Conservation (phyloP, 139 green algal genomes). For the Tetradesmus lagerheimii region DNA sequence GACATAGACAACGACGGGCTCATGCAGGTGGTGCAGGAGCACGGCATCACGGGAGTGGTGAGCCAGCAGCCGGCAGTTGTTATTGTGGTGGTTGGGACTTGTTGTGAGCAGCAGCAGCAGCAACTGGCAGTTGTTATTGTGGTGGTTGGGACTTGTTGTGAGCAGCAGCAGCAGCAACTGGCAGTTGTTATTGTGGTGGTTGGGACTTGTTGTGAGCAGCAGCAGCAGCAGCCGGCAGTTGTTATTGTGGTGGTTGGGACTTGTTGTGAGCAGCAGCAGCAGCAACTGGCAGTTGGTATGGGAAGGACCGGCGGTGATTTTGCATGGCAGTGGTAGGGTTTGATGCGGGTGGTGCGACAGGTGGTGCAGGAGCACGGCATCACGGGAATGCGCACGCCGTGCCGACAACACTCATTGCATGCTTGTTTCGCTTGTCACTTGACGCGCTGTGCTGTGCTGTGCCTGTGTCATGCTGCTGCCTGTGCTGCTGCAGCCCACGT, state of each 20-base stretch:
- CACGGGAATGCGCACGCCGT: background rate
- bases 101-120: background rate
- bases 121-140: background rate
- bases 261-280: no score
- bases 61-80: background rate
- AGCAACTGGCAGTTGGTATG: background rate
- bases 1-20: slow-evolving; percentile 76
- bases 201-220: no score
- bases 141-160: no score
- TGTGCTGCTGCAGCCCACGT: slow-evolving; percentile 62
- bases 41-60: slow-evolving; percentile 68
- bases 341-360: background rate
- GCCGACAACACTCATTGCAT: no score
- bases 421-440: no score
- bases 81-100: no score
- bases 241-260: no score
- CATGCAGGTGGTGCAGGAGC: slow-evolving; percentile 52
- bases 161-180: background rate
- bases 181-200: background rate
- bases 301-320: background rate
- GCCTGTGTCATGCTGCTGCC: background rate
- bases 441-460: background rate
- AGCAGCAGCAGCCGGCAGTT: background rate
- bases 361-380: background rate
- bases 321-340: background rate